Evolutionary conservation across 108 stramenopile species (phyloP), one percentile per base, ranked within the genome.

Genomic region (Skeletonema marinoi): DNA sequence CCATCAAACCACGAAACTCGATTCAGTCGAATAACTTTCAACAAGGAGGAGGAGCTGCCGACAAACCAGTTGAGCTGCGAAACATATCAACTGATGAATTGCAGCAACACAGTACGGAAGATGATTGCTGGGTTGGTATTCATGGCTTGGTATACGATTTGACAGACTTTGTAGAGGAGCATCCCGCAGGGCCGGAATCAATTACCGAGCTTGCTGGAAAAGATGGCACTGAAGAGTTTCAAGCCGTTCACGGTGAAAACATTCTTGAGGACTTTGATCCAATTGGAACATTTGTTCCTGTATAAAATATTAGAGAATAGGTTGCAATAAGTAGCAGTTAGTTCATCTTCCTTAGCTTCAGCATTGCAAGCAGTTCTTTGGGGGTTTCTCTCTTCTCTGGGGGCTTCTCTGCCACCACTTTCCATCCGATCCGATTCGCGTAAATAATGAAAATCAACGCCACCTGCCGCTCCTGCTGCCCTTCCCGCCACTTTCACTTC

Each of bases 101-200:
- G 14, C 48, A 75, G 16, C 83, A 90, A 73, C 97, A 96, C 85
- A 92, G 85, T 33, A 81, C 88, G 31, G 76, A 81, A 66, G 91
- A 87, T 16, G 97, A 97, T 77, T 88, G 95, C 39, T 97, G 97
- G 97, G 89, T 96, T 39, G 94, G 88, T 2, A 90, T 97, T 32
- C 78, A 94, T 78, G 95, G 92, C 10, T 68, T 85, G 38, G 95
- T 96, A 6, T 97, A 96, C 72, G 94, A 97, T 66, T 87, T 97
- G 68, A 96, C 97, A 30, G 91, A 90, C 3, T 97, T 95, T 72
- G 94, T 92, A 9, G 89, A 92, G 48, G 92, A 97, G 68, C 97
- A 97, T 76, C 97, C 97, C 13, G 94, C 93, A 46, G 97, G 97
- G 32, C 85, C 92, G 29, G 91, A 85, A 44, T 89, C 90, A 19